Percentiles rank a stretch among this genome's conserved stretches.
These are phyloP conservation scores for Colletotrichum spaethianum DNA, from an alignment of 2,329 filamentous ascomycete genomes.

Conservation along the genomic window DNA sequence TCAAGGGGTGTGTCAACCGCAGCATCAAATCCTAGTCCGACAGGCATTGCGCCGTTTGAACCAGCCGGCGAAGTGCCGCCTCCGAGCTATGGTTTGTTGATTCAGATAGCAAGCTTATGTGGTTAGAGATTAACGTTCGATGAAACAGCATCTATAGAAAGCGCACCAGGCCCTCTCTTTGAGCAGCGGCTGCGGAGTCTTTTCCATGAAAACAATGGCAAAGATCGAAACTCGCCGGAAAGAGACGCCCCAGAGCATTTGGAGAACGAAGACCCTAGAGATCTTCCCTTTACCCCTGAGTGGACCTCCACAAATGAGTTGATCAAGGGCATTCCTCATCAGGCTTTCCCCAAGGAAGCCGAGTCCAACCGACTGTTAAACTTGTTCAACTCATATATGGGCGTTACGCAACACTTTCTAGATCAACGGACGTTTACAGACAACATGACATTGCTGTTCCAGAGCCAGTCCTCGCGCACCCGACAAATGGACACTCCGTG, in stretches of 20 bases:
- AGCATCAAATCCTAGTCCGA: slow-evolving; percentile 26
- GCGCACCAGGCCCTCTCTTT: slow-evolving; percentile 31
- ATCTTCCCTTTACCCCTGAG: slow-evolving; percentile 33
- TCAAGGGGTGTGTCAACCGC: slow-evolving; percentile 12
- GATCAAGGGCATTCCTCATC: slow-evolving; percentile 36
- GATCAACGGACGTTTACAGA: slow-evolving; percentile 47
- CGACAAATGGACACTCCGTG: slow-evolving; percentile 45
- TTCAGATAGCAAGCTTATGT: no score
- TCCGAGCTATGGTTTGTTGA: slow-evolving; percentile 29
- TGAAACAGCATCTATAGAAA: slow-evolving; percentile 30
- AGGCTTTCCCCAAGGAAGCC: slow-evolving; percentile 36
- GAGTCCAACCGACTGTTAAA: slow-evolving; percentile 45
- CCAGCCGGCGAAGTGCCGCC: slow-evolving; percentile 36
- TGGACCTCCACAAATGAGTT: slow-evolving; percentile 38
- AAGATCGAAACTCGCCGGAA: slow-evolving; percentile 29
- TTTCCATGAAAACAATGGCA: slow-evolving; percentile 34
- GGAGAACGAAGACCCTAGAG: slow-evolving; percentile 19
- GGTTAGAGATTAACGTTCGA: not conserved
- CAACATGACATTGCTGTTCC: slow-evolving; percentile 45
- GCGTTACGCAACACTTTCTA: slow-evolving; percentile 48
- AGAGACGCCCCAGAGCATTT: slow-evolving; percentile 14
- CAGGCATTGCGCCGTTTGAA: slow-evolving; percentile 34
- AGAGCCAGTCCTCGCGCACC: slow-evolving; percentile 41
- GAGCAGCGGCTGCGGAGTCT: slow-evolving; percentile 30
- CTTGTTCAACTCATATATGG: slow-evolving; percentile 45